Evolutionary conservation across 2,329 filamentous ascomycete species (phyloP).

Genomic region (Talaromyces sp.): DNA sequence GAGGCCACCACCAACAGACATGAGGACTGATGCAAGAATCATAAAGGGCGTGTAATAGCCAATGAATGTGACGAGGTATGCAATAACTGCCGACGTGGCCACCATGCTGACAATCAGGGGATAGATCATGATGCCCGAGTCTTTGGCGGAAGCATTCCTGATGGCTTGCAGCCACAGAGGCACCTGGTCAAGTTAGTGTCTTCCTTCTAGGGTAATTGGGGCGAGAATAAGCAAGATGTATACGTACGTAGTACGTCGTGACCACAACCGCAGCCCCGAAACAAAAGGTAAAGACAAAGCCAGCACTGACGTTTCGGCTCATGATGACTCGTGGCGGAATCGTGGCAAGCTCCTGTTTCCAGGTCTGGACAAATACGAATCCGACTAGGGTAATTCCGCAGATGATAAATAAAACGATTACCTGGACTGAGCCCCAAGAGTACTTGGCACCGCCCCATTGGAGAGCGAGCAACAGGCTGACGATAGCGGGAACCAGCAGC

Average conservation of each 20-base stretch:
- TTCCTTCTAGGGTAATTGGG: conserved; percentile 7
- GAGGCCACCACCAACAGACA: conserved; percentile 24
- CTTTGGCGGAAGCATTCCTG: conserved; percentile 23
- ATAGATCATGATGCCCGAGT: conserved; percentile 37
- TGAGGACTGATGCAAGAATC: conserved; percentile 21
- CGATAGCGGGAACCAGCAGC: conserved; percentile 49
- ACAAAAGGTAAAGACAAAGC: conserved; percentile 8
- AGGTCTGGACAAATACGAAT: conserved; percentile 12
- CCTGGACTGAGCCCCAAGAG: conserved; percentile 45
- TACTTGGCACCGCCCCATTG: conserved; percentile 54
- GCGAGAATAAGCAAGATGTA: not conserved
- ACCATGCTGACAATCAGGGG: conserved; percentile 33
- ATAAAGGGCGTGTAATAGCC: conserved; percentile 25
- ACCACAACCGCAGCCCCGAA: conserved; percentile 11
- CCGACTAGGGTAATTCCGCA: conserved; percentile 40
- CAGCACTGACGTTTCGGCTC: conserved; percentile 13
- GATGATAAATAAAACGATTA: conserved; percentile 50
- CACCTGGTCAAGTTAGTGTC: conserved; percentile 15
- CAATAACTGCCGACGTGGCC: conserved; percentile 22
- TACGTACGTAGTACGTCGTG: conserved; percentile 14
- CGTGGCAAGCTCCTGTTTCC: conserved; percentile 8
- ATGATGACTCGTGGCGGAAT: conserved; percentile 9
- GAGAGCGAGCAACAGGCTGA: conserved; percentile 52
- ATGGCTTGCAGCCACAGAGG: conserved; percentile 34
- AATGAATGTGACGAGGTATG: conserved; percentile 20